Percentiles rank a stretch among this genome's conserved stretches.
These are phyloP conservation scores for Coemansia sp. DNA, from an alignment of 192 early-diverging fungal species.

Conservation along the genomic window DNA sequence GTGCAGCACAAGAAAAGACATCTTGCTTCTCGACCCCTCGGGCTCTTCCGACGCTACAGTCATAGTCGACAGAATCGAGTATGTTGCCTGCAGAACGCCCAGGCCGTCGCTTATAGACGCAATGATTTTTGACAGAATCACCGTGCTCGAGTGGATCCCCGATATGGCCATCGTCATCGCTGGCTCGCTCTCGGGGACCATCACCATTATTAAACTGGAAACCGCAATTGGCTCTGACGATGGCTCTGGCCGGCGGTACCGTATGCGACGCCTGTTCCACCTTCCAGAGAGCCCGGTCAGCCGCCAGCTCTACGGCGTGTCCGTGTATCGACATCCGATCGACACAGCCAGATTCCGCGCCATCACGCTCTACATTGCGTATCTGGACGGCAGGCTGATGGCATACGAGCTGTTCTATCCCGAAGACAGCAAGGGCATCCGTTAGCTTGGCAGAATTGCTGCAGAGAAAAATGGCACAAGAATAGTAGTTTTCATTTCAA, in stretches of 20 bases:
- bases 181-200: slow-evolving; percentile 27
- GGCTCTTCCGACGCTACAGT: neutral
- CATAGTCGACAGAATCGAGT: slow-evolving; percentile 28
- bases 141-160: slow-evolving; percentile 47
- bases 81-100: slow-evolving; percentile 11
- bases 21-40: slow-evolving; percentile 34
- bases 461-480: too few relatives aligned
- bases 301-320: slow-evolving; percentile 33
- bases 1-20: slow-evolving; percentile 31
- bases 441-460: too few relatives aligned
- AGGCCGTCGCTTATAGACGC: slow-evolving; percentile 12
- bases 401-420: slow-evolving; percentile 28
- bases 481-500: too few relatives aligned
- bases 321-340: slow-evolving; percentile 25
- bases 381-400: slow-evolving; percentile 21
- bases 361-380: slow-evolving; percentile 21
- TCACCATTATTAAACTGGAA: slow-evolving; percentile 22
- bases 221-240: neutral
- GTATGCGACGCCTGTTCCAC: slow-evolving; percentile 18
- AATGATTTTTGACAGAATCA: slow-evolving; percentile 34
- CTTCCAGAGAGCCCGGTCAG: slow-evolving; percentile 14
- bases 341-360: slow-evolving; percentile 5
- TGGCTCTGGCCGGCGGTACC: neutral
- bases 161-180: slow-evolving; percentile 30
- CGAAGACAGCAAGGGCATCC: neutral